Evolutionary conservation across 1,139 yeast genomes (phyloP), one percentile per base, ranked within the genome.

Genomic region (Zygotorulaspora mrakii): DNA sequence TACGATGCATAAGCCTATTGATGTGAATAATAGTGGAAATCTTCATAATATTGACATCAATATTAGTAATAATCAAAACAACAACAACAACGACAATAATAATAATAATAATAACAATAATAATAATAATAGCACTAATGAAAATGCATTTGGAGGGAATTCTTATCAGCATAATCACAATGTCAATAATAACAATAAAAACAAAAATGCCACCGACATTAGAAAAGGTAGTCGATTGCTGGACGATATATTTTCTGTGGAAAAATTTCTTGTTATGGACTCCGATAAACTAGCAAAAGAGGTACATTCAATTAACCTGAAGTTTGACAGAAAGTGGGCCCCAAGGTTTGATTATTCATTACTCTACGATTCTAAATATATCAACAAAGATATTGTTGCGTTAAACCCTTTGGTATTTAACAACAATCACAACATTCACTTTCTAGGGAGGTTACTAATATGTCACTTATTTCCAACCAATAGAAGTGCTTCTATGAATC

Each of bases 401-500:
- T 35, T 59, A 26, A 61, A 60, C 40, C 86, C 86, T 5, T 62
- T 80, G 36, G 71, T 87, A 9, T 88, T 87, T 67, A 82, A 82
- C 57, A 77, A 84, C 35, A 69, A 71, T 17, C 61, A 66, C 18
- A 83, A 83, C 52, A 71, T 84, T 27, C 96, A 89, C 59, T 87
- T 83, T 59, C 64, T 89, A 46, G 84, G 94, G 4, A 68, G 87
- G 45, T 62, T 87, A 31, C 66, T 88, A 35, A 67, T 81, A n/a
- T 74, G 75, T 47, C 96, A 88, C 57, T 53, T 89, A 26, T 81
- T 88, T 54, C 47, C 54, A 13, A 32, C 32, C n/a, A 33, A 42
- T 17, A 56, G 62, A 5, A 40, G 39, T 14, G 54, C 51, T 13
- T 37, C 52, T 2, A 51, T 47, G 23, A 51, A 48, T 16, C 56